Base-by-base conservation (phyloP, 192 early-diverging fungal species). In the Rhizophagus prolifer region DNA sequence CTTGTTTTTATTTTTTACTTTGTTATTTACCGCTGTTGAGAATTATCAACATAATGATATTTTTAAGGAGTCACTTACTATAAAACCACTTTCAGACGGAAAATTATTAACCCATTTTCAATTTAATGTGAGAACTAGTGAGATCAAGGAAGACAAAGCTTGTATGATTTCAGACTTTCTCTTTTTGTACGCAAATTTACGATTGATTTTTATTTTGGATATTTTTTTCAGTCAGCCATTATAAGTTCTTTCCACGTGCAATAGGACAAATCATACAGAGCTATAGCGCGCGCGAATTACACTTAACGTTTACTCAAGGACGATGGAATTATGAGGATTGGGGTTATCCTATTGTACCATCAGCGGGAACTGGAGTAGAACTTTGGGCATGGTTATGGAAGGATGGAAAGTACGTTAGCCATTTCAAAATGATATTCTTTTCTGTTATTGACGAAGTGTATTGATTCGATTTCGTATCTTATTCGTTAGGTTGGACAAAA, bases 231-330 rank as follows among this genome's bases (percentile, higher is more conserved):
- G 85, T 82, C 73, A 82, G 90, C 67, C 92, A 95, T 82, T 97
- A 95, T 80, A 85, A 88, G 46, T 80, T 95, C 36, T 92, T 96
- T 73, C 94, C 95, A 58, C 91, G 93, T 23, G 84, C 91, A 13
- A 88, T 97, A 69, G 95, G 95, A 46, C 92, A 96, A 76, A 90
- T 97, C 60, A 81, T 94, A 4, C 88, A 91, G 65, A 82, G 81
- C 23, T 95, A 92, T 80, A 84, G 87, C 36, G 93, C 96, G 5
- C 86, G 87, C 25, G 93, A 95, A 72, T 85, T 98, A 63, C 91
- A 95, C 76, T 83, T 99, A 67, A 89, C 92, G 0, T 96, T 98
- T 81, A 95, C 96, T 1, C 95, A 96, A 79, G 97, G 96, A 34
- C 83, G 88, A 46, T 97, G 95, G 95, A 86, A 93, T 58, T 91